Evolutionary conservation across 2,329 filamentous ascomycete species (phyloP), one percentile per base, ranked within the genome.

Genomic region (Sclerotinia minor): DNA sequence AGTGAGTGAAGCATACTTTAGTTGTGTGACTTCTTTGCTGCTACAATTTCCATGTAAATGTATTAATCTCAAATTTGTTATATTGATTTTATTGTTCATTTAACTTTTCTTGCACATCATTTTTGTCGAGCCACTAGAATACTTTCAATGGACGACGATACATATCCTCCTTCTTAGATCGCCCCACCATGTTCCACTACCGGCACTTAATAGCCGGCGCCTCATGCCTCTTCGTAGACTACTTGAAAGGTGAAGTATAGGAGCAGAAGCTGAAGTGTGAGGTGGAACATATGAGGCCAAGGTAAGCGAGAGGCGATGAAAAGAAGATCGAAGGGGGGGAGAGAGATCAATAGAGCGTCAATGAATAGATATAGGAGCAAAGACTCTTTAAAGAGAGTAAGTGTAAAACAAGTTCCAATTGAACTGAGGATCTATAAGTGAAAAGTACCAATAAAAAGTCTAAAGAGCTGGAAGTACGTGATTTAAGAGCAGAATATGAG

Each of bases 391-490:
- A 21, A 2, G 3, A n/a, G 19, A 32, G 11, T 54, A 29, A 32
- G 26, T 32, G 52, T 6, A 21, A 9, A 32, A 19, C 17, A 35
- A 21, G 7, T 19, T 32, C 8, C 19, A 4, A 5, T 53, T 8
- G 8, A 21, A 21, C 26, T 15, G 19, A 35, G 13, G 6, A n/a
- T 54, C 11, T 35, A 1, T 0, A 15, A 54, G 13, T 7, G 7
- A 8, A 21, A 7, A 7, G 21, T 1, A 35, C 19, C 3, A 3
- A 19, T 55, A 6, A 11, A 11, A 0, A 5, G 7, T 3, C 1
- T 19, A 6, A 7, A 8, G 4, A 6, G 29, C 19, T 35, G 19
- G 13, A 9, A 35, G 3, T 54, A 13, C 15, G 2, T 7, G 29
- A n/a, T n/a, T 11, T 38, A n/a, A 21, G 35, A 15, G 6, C 1